These are phyloP conservation scores for Chrysosporium queenslandicum DNA, from an alignment of 2,329 filamentous ascomycete genomes.

Conservation along the genomic window DNA sequence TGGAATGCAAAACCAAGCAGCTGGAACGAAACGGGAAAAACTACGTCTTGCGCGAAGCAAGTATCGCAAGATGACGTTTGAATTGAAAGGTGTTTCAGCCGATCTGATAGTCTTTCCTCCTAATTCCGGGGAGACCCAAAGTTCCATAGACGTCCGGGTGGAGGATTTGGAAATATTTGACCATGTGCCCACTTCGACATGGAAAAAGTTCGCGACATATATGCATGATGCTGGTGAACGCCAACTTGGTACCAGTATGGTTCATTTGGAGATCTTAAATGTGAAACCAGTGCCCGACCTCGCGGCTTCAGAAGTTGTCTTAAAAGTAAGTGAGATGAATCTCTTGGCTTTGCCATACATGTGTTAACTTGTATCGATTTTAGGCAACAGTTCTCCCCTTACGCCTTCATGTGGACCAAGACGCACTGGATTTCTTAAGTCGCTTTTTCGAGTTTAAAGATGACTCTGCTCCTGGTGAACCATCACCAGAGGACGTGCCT, in stretches of 20 bases:
- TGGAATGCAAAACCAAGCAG: constrained; percentile 28
- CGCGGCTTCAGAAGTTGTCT: constrained; percentile 78
- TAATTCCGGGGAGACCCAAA: constrained; percentile 68
- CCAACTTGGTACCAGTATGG: constrained; percentile 78
- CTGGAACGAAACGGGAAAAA: constrained; percentile 42
- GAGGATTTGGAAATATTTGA: constrained; percentile 84
- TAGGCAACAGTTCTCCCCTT: constrained; percentile 66
- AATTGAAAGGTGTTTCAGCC: constrained; percentile 71
- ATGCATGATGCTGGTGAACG: constrained; percentile 77
- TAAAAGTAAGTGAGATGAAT: constrained; percentile 52
- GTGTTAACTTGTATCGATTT: constrained; percentile 17
- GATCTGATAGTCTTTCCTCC: constrained; percentile 75
- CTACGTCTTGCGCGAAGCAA: constrained; percentile 75
- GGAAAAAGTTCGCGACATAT: constrained; percentile 96
- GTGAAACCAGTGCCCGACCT: constrained; percentile 77
- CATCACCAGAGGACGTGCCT: constrained; percentile 58
- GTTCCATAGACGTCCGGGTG: constrained; percentile 73
- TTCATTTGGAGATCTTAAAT: constrained; percentile 77
- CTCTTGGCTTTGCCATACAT: neutral
- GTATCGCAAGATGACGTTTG: constrained; percentile 90
- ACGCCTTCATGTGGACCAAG: constrained; percentile 89
- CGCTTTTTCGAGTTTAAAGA: constrained; percentile 98
- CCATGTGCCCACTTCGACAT: constrained; percentile 87
- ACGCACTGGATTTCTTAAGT: constrained; percentile 92
- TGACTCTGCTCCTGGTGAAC: constrained; percentile 42